Base-by-base conservation (phyloP, 139 green algal genomes). In the Nannochloris sp. region DNA sequence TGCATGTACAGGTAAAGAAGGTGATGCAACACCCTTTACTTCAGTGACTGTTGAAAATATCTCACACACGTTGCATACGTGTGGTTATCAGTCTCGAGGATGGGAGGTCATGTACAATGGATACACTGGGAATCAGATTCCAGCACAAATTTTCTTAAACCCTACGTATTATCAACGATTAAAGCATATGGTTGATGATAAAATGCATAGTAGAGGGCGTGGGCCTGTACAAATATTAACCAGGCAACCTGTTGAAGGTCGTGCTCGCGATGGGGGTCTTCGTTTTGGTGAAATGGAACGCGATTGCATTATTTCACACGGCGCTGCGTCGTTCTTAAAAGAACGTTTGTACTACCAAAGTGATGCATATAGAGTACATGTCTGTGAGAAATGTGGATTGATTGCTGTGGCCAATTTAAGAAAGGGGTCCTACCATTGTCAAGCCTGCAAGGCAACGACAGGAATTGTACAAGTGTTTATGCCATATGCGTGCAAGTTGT, bases 161-260 rank as follows among this genome's bases (percentile, higher is more conserved):
- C 95, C 95, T 44, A 99, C 95, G 37, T 99, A 99, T 84, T 98
- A 98, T 81, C 95, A 99, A 86, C 87, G 95, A 19, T 83, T 99
- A 12, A 99, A 99, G 89, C 95, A 99, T 71, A 99, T 99, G 94
- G 75, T 88, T 54, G 91, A 98, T 74, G 93, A 98, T 77, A 97
- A 98, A 76, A 96, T 97, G 67, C 93, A 98, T 81, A 86, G 75
- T 7, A 75, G 88, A 8, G 87, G 79, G 33, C 75, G 85, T n/a
- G 89, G 88, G 2, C 60, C 60, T 25, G 82, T 91, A 25, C 86
- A 96, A 76, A 92, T 97, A 44, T 83, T 99, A 31, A 98, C 91
- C 27, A 68, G 95, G 36, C 95, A 99, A 81, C 95, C 95, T 2
- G 87, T 95, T 44, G 95, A 99, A 77, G 95, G 95, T 0, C 81